Percentiles rank a stretch among this genome's conserved stretches.
These are phyloP conservation scores for Apiosordaria backusii DNA, from an alignment of 495 filamentous ascomycete species.

Conservation along the genomic window DNA sequence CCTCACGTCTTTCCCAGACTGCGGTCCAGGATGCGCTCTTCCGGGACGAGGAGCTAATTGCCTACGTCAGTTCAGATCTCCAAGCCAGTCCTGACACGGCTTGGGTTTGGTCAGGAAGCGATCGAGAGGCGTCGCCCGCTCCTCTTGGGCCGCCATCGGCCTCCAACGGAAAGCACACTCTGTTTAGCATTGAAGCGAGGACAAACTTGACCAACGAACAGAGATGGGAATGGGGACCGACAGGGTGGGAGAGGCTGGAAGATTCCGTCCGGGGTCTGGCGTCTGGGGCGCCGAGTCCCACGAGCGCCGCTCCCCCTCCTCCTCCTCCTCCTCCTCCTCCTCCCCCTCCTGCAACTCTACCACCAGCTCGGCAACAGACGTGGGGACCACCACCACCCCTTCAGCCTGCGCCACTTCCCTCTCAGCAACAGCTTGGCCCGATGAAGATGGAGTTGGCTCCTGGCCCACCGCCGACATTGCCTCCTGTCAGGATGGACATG, in stretches of 20 bases:
- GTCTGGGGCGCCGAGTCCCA: slow-evolving; percentile 12
- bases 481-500: neutral
- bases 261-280: slow-evolving; percentile 25
- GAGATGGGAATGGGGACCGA: slow-evolving; percentile 22
- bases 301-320: neutral
- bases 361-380: slow-evolving; percentile 14
- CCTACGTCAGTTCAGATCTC: slow-evolving; percentile 84
- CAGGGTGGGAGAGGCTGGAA: slow-evolving; percentile 30
- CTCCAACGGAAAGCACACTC: slow-evolving; percentile 2
- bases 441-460: slow-evolving; percentile 35
- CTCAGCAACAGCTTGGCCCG: slow-evolving; percentile 25
- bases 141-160: slow-evolving; percentile 6
- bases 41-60: slow-evolving; percentile 87
- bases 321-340: slow-evolving; percentile 5
- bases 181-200: slow-evolving; percentile 27
- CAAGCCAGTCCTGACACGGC: slow-evolving; percentile 74
- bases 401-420: slow-evolving; percentile 20
- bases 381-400: neutral
- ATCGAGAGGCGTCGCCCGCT: slow-evolving; percentile 20
- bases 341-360: slow-evolving; percentile 2
- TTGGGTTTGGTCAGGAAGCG: slow-evolving; percentile 83
- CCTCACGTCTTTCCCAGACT: slow-evolving; percentile 20
- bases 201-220: slow-evolving; percentile 28
- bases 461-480: slow-evolving; percentile 12
- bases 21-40: slow-evolving; percentile 51